These are phyloP conservation scores for Tolypocladium cylindrosporum DNA, from an alignment of 2,329 filamentous ascomycete species.

Conservation along the genomic window DNA sequence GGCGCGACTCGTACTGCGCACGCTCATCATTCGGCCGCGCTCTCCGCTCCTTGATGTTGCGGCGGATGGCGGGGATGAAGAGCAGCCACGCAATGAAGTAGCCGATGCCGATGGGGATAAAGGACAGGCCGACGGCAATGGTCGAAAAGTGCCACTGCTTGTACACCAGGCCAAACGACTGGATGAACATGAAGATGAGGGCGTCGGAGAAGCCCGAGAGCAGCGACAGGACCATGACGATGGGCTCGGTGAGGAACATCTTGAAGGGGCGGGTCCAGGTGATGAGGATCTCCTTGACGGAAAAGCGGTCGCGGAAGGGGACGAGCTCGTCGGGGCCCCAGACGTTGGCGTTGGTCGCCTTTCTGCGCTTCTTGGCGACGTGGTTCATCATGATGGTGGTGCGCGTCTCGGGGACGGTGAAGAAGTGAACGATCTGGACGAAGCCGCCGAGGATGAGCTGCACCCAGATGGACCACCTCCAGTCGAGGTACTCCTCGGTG, in stretches of 20 bases:
- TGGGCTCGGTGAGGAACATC: conserved; percentile 67
- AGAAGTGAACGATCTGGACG: conserved; percentile 56
- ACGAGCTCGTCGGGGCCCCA: conserved; percentile 66
- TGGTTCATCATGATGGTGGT: conserved; percentile 68
- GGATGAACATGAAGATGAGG: conserved; percentile 69
- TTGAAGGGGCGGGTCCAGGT: conserved; percentile 57
- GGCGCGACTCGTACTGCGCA: conserved; percentile 59
- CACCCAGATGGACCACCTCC: conserved; percentile 78
- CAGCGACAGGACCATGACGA: conserved; percentile 59
- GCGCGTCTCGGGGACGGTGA: conserved; percentile 69
- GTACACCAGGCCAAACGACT: conserved; percentile 60
- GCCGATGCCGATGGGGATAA: conserved; percentile 57
- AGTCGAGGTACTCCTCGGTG: conserved; percentile 54
- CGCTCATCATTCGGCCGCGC: conserved; percentile 42
- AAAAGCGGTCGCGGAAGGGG: conserved; percentile 48
- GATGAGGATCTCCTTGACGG: conserved; percentile 41
- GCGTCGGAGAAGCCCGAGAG: conserved; percentile 65
- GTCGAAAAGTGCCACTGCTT: conserved; percentile 54
- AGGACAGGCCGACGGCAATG: conserved; percentile 46
- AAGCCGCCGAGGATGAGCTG: conserved; percentile 68
- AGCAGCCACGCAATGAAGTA: conserved; percentile 53
- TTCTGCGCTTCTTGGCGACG: conserved; percentile 65
- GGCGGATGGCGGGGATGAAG: conserved; percentile 47
- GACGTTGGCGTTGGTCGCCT: conserved; percentile 47
- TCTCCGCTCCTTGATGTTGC: conserved; percentile 39